Percentiles rank a stretch among this genome's conserved stretches.
Evolutionary conservation across 2,329 filamentous ascomycete species (phyloP).

Genomic region (Fragosphaeria purpurea): DNA sequence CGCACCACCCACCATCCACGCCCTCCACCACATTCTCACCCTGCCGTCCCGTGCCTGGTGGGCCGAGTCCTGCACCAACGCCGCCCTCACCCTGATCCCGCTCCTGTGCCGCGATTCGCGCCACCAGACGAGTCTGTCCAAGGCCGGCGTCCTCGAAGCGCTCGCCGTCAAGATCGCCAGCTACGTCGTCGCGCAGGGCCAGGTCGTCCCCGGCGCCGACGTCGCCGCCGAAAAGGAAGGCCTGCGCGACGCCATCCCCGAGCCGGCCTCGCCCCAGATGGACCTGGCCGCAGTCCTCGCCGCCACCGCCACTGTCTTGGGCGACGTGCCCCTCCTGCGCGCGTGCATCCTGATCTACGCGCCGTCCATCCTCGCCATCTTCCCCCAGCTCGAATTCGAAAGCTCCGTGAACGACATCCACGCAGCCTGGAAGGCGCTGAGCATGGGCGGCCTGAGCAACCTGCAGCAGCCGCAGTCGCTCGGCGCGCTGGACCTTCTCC

Average conservation of each 20-base stretch:
- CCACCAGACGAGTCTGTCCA: constrained; percentile 62
- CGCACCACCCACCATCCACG: constrained; percentile 47
- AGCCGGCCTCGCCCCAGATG: constrained; percentile 46
- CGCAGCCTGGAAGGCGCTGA: constrained; percentile 42
- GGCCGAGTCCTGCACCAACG: constrained; percentile 45
- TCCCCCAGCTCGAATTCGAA: constrained; percentile 49
- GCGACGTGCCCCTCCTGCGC: constrained; percentile 62
- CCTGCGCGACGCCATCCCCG: constrained; percentile 47
- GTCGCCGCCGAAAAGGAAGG: constrained; percentile 42
- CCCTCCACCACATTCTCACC: constrained; percentile 55
- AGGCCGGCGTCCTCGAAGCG: constrained; percentile 65
- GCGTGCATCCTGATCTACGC: constrained; percentile 62
- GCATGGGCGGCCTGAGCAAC: constrained; percentile 40
- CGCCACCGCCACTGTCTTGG: constrained; percentile 66
- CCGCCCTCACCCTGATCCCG: constrained; percentile 39
- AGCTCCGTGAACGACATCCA: constrained; percentile 35
- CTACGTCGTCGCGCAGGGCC: constrained; percentile 57
- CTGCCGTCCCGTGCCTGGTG: constrained; percentile 35
- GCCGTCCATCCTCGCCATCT: constrained; percentile 58
- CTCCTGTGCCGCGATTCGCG: constrained; percentile 56
- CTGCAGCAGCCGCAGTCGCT: constrained; percentile 32
- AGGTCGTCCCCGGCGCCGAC: constrained; percentile 58
- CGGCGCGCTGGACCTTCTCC: constrained; percentile 54
- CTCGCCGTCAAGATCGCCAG: constrained; percentile 64
- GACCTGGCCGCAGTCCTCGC: constrained; percentile 63